Percentiles rank a stretch among this genome's conserved stretches.
phyloP scores from a whole-genome alignment of 148 eudicot species.

The Suaeda aralocaspica region DNA sequence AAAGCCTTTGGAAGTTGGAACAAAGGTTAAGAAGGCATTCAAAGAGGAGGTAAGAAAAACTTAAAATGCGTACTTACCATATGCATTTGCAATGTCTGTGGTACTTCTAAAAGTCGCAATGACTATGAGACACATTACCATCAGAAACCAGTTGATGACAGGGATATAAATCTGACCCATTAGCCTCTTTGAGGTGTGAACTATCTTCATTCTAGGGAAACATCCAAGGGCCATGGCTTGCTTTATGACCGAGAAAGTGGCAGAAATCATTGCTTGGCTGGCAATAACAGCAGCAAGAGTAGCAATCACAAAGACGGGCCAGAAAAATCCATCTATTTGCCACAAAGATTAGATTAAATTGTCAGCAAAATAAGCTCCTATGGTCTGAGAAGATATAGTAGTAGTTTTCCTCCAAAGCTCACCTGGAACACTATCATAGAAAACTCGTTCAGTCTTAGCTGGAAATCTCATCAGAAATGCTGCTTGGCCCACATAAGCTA shows the following conservation, averaged over 20 bases:
- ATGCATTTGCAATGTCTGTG: conserved; percentile 84
- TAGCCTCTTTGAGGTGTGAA: conserved; percentile 80
- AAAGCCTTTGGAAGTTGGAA: not conserved
- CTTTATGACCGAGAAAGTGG: conserved; percentile 83
- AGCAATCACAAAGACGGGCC: conserved; percentile 90
- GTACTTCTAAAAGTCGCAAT: conserved; percentile 78
- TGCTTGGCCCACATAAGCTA: conserved; percentile 97
- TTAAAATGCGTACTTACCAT: conserved; percentile 50
- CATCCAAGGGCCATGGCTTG: conserved; percentile 93
- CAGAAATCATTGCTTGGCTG: conserved; percentile 99
- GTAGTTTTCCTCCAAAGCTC: not conserved
- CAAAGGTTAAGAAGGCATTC: not conserved
- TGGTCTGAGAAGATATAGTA: conserved; percentile 1
- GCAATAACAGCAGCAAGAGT: conserved; percentile 92
- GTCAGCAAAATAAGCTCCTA: not conserved
- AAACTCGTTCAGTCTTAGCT: conserved; percentile 45
- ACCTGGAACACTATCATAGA: conserved; percentile 91
- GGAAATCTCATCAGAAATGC: conserved; percentile 69
- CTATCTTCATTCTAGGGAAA: conserved; percentile 82
- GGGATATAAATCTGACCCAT: conserved; percentile 99
- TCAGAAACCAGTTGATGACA: conserved; percentile 83
- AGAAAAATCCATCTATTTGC: conserved; percentile 60
- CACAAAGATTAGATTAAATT: conserved; percentile 13
- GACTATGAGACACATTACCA: conserved; percentile 90
- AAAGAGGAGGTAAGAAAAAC: not conserved